Evolutionary conservation across 768 basidiomycete species (phyloP), one percentile per base, ranked within the genome.

Genomic region (Rhodotorula graminis): DNA sequence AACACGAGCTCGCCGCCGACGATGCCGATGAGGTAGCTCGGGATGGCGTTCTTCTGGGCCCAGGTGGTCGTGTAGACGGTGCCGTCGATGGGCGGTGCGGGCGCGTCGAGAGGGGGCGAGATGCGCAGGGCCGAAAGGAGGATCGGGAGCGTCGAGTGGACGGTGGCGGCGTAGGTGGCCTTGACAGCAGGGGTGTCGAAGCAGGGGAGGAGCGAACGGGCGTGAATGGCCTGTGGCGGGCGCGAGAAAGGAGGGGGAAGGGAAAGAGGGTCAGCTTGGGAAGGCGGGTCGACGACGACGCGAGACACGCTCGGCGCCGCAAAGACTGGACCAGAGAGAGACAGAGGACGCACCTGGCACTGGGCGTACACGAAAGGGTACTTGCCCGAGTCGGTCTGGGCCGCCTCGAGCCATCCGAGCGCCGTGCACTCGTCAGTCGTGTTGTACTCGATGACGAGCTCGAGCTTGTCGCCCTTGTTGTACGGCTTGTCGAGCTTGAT

Each of bases 341-440:
- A 85, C 8, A 95, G 81, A 7, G 88, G 85, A 18, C 27, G 37
- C 9, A 60, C 59, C 31, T 50, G 47, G 78, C 90, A 91, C 78
- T 96, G 94, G 71, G 91, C 92, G 83, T 93, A 97, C 25, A 97
- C 81, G 81, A 90, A 96, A 0, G 91, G 89, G 79, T 90, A 89
- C 29, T 83, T 82, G 75, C 37, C 62, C 21, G 58, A 71, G 58
- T 47, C 50, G 61, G 72, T 77, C 56, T 80, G 91, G 88, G 89
- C 87, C 79, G 91, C 89, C 31, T 86, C 88, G 18, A 95, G 84
- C 92, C 92, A 97, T 70, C 93, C 91, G 23, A 97, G 81, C 0
- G 93, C 92, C 2, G 88, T 88, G 78, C 87, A 88, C 16, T 85
- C 83, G 68, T 86, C 82, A 8, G 90, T 92, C 3, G 93, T 95